A percentile compares a stretch with the other conserved stretches of the same genome.
These are phyloP conservation scores for Colletotrichum tropicale DNA, from an alignment of 2,329 filamentous ascomycete genomes.

Conservation along the genomic window DNA sequence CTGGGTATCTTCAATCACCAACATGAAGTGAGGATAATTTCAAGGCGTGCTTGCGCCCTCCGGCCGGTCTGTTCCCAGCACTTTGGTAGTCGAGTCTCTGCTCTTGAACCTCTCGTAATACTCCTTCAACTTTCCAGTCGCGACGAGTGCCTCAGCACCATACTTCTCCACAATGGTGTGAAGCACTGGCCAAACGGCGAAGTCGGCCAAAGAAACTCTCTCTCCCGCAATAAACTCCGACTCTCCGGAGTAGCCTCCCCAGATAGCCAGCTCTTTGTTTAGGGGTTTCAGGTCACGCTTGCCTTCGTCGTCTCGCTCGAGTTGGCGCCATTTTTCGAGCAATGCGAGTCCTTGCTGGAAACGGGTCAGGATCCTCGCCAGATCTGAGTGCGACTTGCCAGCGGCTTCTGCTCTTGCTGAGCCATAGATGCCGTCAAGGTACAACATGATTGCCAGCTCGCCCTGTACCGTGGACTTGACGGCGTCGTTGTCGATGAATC, in stretches of 20 bases:
- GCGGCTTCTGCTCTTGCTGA: conserved; percentile 27
- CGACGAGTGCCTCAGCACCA: conserved; percentile 33
- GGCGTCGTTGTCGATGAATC: conserved; percentile 60
- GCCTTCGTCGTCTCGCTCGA: conserved; percentile 11
- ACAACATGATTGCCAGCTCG: conserved; percentile 59
- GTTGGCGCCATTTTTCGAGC: conserved; percentile 36
- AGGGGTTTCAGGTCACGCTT: conserved; percentile 25
- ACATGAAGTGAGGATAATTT: background rate
- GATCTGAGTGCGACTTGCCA: conserved; percentile 27
- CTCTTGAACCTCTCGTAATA: conserved; percentile 41
- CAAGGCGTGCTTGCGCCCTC: background rate
- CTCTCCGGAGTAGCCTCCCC: conserved; percentile 42
- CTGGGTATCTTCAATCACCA: background rate
- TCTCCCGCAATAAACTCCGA: conserved; percentile 51
- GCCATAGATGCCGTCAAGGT: conserved; percentile 62
- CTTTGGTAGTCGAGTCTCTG: conserved; percentile 25
- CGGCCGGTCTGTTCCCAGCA: conserved; percentile 14
- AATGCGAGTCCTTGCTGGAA: conserved; percentile 48
- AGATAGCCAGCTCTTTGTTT: conserved; percentile 38
- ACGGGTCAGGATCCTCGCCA: conserved; percentile 41
- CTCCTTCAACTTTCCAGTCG: conserved; percentile 31
- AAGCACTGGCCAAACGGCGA: conserved; percentile 61
- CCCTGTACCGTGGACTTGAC: conserved; percentile 52
- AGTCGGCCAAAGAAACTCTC: conserved; percentile 53
- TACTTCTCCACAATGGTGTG: conserved; percentile 44